Evolutionary conservation across 1,139 yeast genomes (phyloP), one percentile per base, ranked within the genome.

Genomic region (Geotrichum macrosporum): DNA sequence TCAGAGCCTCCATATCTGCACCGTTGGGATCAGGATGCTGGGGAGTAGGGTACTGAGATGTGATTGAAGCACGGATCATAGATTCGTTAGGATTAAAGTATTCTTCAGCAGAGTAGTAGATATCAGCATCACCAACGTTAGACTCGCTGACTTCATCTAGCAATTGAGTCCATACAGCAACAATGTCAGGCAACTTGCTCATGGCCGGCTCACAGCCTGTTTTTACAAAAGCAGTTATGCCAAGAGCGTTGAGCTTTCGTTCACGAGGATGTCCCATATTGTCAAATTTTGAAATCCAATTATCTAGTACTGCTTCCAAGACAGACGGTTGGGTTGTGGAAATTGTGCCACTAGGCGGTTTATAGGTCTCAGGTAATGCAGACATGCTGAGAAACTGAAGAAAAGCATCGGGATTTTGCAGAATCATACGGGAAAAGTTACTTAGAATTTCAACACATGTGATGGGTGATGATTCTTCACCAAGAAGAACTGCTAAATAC

Each of bases 111-210:
- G 55, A 46, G 46, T 62, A 57, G 45, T 63, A 64, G 2, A 56
- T 51, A 15, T 59, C 58, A 8, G 65, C 56, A 35, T 63, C 66
- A 4, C 69, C 68, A 12, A 58, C 65, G 5, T 71, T 64, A 56
- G 85, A 94, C 48, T 81, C 79, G 15, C 53, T 53, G 10, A 83
- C 72, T 59, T 87, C 95, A 57, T 87, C 96, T 45, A 84, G 62
- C 52, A 84, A 72, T 47, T 75, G 75, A 9, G 83, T 73, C 66
- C 83, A 70, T 29, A 78, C 66, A 20, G 79, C 72, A 5, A 81
- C 63, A 16, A 81, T 66, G 30, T 3, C 72, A 62, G 50, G 75
- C 54, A 53, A 66, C 64, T 22, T 61, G 55, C 39, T 32, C 41
- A 53, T 67, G 50, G 59, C 51, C 50, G 56, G 47, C 49, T 60